Evolutionary conservation across 73 alveolate genomes (phyloP), one percentile per base, ranked within the genome.

Genomic region (Blepharisma stoltei): DNA sequence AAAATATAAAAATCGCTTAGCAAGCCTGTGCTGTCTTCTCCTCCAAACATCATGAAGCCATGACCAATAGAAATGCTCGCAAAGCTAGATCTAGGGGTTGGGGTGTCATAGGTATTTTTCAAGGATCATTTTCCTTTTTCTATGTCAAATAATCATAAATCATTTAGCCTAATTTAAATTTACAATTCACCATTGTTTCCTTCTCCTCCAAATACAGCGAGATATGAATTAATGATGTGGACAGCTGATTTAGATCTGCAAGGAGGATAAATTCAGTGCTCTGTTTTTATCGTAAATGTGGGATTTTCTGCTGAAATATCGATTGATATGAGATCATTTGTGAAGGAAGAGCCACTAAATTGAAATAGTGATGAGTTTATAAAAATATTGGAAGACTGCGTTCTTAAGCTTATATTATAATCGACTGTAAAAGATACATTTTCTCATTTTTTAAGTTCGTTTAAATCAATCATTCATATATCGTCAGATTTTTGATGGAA

Each of bases 11-110:
- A 20, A 14, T 52, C 66, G n/a, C 66, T 20, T 14, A 14, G n/a
- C 66, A 52, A 52, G n/a, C 66, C 66, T 52, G 66, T 14, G 23
- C 66, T 52, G 4, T 52, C 66, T 52, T 52, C 66, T 14, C 66
- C 66, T 52, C 66, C 66, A 52, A 52, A 52, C n/a, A 52, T 20
- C 4, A 20, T 20, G 27, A 52, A 14, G 23, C n/a, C 66, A 52
- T 52, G 27, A 4, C 66, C 6, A 52, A 14, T 4, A 14, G 66
- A 52, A 52, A 14, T 4, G 23, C 27, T 20, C n/a, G 66, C 66
- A 52, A 14, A 20, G 23, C 66, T 4, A 52, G n/a, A 20, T 52
- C 66, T 52, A 14, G 66, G 66, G 4, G 27, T 52, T 14, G 66
- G 66, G 27, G 23, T 20, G 66, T 52, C 66, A 4, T 20, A 11